Base-by-base conservation (phyloP, 257 asterid species). In the Penstemon eatonii region DNA sequence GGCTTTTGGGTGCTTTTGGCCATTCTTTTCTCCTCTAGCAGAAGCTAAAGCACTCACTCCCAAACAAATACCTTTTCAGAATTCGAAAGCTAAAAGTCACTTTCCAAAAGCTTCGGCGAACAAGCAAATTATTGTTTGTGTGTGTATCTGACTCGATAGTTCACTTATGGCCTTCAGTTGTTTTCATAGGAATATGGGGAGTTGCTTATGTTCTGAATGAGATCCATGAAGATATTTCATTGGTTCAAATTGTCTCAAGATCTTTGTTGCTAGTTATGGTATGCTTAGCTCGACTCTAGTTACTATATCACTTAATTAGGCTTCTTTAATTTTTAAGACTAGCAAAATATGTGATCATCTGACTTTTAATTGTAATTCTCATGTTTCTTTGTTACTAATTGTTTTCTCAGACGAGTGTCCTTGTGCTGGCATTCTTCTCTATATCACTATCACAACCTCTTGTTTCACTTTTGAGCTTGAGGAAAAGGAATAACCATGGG, bases 361-460 rank as follows among this genome's bases (percentile, higher is more conserved):
- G 18, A 18, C 36, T 55, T 38, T 6, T 3, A 54, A 43, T 56
- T 19, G 3, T 73, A 25, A 25, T 13, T 50, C 73, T 64, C 4
- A 19, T 33, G 52, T 37, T 18, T 66, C 40, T 68, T 51, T 61
- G 18, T 40, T 18, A 19, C 18, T 69, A 38, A 73, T 71, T 54
- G 55, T 73, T 72, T 70, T 58, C 43, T 10, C 90, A 86, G 97
- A 60, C 96, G 73, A 86, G 97, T 78, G 51, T 73, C 66, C 93
- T 90, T 69, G 86, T 86, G 71, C 68, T 90, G 81, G 87, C 85
- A 37, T 86, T 90, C 83, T 90, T 90, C 81, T 82, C 96, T 11
- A 42, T 78, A 60, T 89, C 93, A 10, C 75, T 86, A 71, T 85
- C 95, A 53, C 95, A 87, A 74, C 96, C 96, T 25, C 96, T 89